Evolutionary conservation across 2,329 filamentous ascomycete genomes (phyloP).

Genomic region (Diaporthe vaccinii): DNA sequence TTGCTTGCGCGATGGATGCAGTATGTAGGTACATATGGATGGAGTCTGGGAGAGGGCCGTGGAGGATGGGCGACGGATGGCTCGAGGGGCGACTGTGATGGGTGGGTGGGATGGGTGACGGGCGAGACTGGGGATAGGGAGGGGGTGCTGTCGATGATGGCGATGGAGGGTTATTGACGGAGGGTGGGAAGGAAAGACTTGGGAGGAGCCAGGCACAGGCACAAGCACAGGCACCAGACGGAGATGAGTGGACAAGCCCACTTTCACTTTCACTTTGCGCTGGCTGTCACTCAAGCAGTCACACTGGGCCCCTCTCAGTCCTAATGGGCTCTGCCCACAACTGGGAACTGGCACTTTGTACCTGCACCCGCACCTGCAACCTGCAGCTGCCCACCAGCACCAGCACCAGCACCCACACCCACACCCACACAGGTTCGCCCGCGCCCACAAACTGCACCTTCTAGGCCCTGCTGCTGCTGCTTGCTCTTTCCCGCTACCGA

Average conservation of each 20-base stretch:
- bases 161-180: conserved; percentile 28
- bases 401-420: background rate
- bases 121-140: background rate
- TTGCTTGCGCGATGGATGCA: conserved; percentile 21
- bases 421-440: background rate
- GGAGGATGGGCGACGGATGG: conserved; percentile 15
- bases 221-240: conserved; percentile 30
- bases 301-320: background rate
- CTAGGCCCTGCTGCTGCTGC: conserved; percentile 9
- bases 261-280: conserved; percentile 16
- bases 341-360: background rate
- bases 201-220: conserved; percentile 19
- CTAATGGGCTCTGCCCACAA: background rate
- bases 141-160: background rate
- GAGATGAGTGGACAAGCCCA: conserved; percentile 31
- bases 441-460: background rate
- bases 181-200: conserved; percentile 5
- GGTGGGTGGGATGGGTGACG: background rate
- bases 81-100: background rate
- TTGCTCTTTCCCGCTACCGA: conserved; percentile 12
- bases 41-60: background rate
- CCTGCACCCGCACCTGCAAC: background rate
- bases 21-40: conserved; percentile 22
- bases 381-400: background rate
- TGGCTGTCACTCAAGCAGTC: conserved; percentile 11